Percentiles rank a stretch among this genome's conserved stretches.
Evolutionary conservation across 2,329 filamentous ascomycete genomes (phyloP).

Genomic region (Periconia sp.): DNA sequence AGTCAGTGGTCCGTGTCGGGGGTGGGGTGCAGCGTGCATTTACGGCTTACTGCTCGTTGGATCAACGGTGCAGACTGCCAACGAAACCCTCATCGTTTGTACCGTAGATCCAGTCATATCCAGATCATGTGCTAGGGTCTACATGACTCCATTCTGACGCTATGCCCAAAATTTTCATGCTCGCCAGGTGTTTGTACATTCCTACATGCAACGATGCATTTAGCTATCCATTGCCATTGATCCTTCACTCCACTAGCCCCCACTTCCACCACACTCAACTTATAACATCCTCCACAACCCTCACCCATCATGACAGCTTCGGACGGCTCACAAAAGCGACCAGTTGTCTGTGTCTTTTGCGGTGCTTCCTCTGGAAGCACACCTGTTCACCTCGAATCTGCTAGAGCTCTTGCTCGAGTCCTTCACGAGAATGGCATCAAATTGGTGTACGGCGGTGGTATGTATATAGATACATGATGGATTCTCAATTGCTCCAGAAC

Average conservation of each 20-base stretch:
- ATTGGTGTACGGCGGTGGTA: conserved; percentile 89
- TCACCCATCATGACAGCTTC: conserved; percentile 21
- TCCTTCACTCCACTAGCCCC: too few species aligned
- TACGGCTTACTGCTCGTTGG: too few species aligned
- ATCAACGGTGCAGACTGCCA: too few species aligned
- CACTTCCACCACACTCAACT: not conserved
- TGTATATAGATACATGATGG: not conserved
- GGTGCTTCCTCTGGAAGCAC: conserved; percentile 75
- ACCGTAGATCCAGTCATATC: not conserved
- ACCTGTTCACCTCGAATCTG: conserved; percentile 75
- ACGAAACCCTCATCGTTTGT: not conserved
- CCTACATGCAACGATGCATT: not conserved
- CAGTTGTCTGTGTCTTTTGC: conserved; percentile 93
- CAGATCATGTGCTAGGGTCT: not conserved
- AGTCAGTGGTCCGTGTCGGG: not conserved
- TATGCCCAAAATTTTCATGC: not conserved
- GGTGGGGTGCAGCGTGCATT: not conserved
- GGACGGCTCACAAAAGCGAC: conserved; percentile 34
- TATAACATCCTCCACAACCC: not conserved
- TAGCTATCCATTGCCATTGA: too few species aligned
- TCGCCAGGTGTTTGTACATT: not conserved
- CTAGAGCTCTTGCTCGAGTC: conserved; percentile 69
- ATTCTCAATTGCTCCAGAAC: not conserved
- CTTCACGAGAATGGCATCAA: conserved; percentile 78
- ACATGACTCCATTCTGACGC: not conserved